A percentile compares a stretch with the other conserved stretches of the same genome.
Conservation (phyloP, 1,284 basidiomycete species). For the Peniophora sp. region DNA sequence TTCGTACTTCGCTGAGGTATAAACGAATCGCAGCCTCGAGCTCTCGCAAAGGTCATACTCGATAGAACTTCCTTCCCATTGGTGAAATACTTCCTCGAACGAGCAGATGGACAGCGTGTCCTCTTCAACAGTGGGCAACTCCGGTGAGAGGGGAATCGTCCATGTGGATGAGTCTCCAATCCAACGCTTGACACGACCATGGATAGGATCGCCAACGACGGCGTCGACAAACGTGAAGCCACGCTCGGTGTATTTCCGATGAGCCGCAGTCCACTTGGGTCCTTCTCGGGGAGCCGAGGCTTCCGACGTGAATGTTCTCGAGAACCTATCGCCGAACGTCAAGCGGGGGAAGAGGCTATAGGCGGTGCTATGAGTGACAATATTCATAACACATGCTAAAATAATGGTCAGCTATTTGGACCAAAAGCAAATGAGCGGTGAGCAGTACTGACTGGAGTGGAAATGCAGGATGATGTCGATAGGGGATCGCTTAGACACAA, state of each 20-base stretch:
- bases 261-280: neutral
- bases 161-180: neutral
- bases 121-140: too few species aligned
- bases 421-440: neutral
- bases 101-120: too few species aligned
- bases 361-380: constrained; percentile 24
- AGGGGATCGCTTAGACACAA: constrained; percentile 19
- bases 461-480: constrained; percentile 30
- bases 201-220: too few species aligned
- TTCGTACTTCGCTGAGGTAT: too few species aligned
- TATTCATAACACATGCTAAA: constrained; percentile 40
- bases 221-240: neutral
- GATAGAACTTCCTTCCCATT: too few species aligned
- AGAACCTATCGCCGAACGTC: constrained; percentile 20
- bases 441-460: constrained; percentile 32
- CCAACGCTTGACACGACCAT: neutral
- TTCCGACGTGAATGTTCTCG: constrained; percentile 6
- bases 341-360: constrained; percentile 25
- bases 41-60: too few species aligned
- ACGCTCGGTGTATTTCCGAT: neutral
- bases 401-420: neutral
- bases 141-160: neutral
- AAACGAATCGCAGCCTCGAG: too few species aligned
- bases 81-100: too few species aligned
- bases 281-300: neutral